phyloP scores from a whole-genome alignment of 108 stramenopile genomes.

The Chaetoceros tenuissimus region DNA sequence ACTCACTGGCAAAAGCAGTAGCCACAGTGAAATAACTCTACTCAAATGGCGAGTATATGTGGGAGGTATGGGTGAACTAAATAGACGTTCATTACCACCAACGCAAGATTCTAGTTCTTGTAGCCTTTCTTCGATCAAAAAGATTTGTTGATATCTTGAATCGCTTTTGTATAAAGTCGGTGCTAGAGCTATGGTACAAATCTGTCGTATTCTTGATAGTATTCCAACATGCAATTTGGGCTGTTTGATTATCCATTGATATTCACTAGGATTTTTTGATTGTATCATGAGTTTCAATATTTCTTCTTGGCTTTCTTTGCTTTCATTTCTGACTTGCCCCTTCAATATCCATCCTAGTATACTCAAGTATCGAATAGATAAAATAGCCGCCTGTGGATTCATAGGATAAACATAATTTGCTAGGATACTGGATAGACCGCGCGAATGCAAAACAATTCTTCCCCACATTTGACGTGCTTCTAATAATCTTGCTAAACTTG shows the following conservation, averaged over 20 bases:
- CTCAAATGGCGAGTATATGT: slow-evolving; percentile 30
- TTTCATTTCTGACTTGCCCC: slow-evolving; percentile 13
- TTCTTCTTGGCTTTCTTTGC: slow-evolving; percentile 1
- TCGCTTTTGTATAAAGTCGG: not conserved
- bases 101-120: slow-evolving; percentile 8
- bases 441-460: slow-evolving; percentile 13
- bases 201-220: slow-evolving; percentile 13
- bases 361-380: slow-evolving; percentile 15
- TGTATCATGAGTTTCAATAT: slow-evolving; percentile 9
- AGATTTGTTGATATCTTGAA: slow-evolving; percentile 3
- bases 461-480: slow-evolving; percentile 23
- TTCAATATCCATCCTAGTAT: slow-evolving; percentile 27
- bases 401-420: slow-evolving; percentile 9
- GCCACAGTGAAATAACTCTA: slow-evolving; percentile 18
- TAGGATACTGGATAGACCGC: slow-evolving; percentile 15
- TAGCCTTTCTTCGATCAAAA: slow-evolving; percentile 18
- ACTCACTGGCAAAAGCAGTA: slow-evolving; percentile 16
- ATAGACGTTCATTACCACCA: slow-evolving; percentile 24
- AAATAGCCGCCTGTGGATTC: slow-evolving; percentile 12
- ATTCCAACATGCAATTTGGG: slow-evolving; percentile 12
- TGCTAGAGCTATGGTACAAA: slow-evolving; percentile 8
- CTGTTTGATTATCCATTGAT: slow-evolving; percentile 12
- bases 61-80: slow-evolving; percentile 23
- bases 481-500: slow-evolving; percentile 14
- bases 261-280: slow-evolving; percentile 5